Percentiles rank a stretch among this genome's conserved stretches.
Conservation (phyloP, 306 rosid species). For the Sechiopsis laciniata region DNA sequence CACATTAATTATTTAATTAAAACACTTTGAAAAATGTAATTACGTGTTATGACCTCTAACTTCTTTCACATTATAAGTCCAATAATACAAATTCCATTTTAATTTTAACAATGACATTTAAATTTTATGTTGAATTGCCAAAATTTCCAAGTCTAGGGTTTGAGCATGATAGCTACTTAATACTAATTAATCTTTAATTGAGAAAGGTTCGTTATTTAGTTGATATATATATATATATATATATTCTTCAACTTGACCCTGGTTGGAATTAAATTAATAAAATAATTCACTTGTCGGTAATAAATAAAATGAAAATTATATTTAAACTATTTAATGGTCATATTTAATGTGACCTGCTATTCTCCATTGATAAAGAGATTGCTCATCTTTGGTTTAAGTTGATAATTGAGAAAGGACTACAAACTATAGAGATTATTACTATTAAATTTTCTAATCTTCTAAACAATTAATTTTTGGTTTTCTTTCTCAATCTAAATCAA, state of each 20-base stretch:
- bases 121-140: not conserved
- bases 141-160: not conserved
- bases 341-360: too few species aligned
- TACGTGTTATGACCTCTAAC: constrained; percentile 14
- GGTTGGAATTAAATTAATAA: not conserved
- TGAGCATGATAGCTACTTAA: not conserved
- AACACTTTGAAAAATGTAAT: not conserved
- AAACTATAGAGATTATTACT: not conserved
- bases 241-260: not conserved
- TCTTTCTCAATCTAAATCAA: not conserved
- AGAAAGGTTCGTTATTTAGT: not conserved
- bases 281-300: not conserved
- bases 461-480: too few species aligned
- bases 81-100: not conserved
- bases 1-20: constrained; percentile 12
- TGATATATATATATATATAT: not conserved
- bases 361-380: too few species aligned
- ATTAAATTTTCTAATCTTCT: not conserved
- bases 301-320: not conserved
- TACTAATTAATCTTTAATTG: not conserved
- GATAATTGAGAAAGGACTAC: too few species aligned
- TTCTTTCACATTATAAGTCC: not conserved
- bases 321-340: not conserved
- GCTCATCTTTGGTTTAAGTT: too few species aligned
- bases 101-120: not conserved